phyloP scores from a whole-genome alignment of 768 basidiomycete genomes.

The Clathrus columnatus region DNA sequence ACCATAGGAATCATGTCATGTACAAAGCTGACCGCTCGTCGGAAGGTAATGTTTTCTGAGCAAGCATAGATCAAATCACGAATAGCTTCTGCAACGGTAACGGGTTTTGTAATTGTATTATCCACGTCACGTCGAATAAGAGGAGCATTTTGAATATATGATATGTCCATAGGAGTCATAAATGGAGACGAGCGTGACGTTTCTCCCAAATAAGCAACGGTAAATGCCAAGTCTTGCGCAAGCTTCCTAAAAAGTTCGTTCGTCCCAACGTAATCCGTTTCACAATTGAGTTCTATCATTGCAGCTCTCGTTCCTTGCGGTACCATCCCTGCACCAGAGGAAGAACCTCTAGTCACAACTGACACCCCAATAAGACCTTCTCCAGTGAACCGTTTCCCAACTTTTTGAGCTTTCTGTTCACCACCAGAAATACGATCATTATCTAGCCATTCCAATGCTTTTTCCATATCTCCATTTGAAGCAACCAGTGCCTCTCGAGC shows the following conservation, averaged over 20 bases:
- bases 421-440: constrained; percentile 65
- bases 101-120: no score
- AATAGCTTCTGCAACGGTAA: constrained; percentile 55
- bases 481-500: constrained; percentile 80
- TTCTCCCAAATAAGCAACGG: constrained; percentile 64
- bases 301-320: constrained; percentile 58
- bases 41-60: constrained; percentile 69
- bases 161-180: constrained; percentile 1
- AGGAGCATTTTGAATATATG: constrained; percentile 47
- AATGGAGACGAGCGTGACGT: background rate
- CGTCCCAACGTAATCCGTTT: constrained; percentile 92
- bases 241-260: constrained; percentile 75
- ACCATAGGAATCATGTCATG: constrained; percentile 30
- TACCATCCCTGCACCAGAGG: constrained; percentile 25
- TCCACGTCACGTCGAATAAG: constrained; percentile 38
- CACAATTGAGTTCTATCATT: constrained; percentile 90
- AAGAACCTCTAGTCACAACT: constrained; percentile 56
- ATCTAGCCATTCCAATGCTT: constrained; percentile 74
- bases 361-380: constrained; percentile 79
- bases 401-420: constrained; percentile 74
- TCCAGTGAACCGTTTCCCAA: constrained; percentile 61
- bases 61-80: constrained; percentile 64
- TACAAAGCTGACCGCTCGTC: constrained; percentile 43
- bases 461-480: constrained; percentile 62
- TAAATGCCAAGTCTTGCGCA: constrained; percentile 73